Base-by-base conservation (phyloP, 2,329 filamentous ascomycete genomes). In the Malbranchea cinnamomea region DNA sequence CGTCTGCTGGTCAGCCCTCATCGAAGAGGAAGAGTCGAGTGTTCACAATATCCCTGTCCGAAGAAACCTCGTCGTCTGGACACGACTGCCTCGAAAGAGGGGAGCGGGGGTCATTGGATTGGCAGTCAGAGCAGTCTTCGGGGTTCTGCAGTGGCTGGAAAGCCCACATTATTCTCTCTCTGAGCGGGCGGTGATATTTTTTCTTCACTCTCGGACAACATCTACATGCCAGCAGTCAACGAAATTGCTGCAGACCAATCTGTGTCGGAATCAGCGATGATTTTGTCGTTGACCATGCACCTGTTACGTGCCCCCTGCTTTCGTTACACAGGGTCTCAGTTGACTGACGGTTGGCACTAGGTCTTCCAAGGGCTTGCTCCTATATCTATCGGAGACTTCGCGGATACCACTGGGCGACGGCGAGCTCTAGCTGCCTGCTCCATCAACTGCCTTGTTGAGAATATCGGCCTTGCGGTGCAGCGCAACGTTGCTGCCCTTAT, bases 341-440 rank as follows among this genome's bases (percentile, higher is more conserved):
- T 32, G 10, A 14, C 32, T 13, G 32, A 13, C 42, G 48, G 30
- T 47, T 56, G 56, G 33, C 46, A 33, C 18, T 40, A 34, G 47
- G 62, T 78, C 32, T 59, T 76, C 25, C 73, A 78, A 46, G 73
- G 64, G 11, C 48, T 78, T 2, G 61, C 71, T 0, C 74, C 73
- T 0, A 68, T 65, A 4, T 46, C 78, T 8, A 66, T 73, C 26
- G 74, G 71, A 3, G 68, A 71, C 34, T 65, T 78, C 23, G 68
- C 68, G 4, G 73, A 78, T 44, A 61, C 58, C 41, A 60, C 64
- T 3, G 72, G 74, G 6, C 62, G 72, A 17, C 59, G 72, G n/a
- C 71, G 70, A 0, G 70, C 71, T 3, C 74, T 71, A 36, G 58
- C 74, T 14, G 46, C 74, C 16, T 61, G 63, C 14, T 69, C 76